These are phyloP conservation scores for Tolypocladium nubicola DNA, from an alignment of 2,329 filamentous ascomycete genomes.

Conservation along the genomic window DNA sequence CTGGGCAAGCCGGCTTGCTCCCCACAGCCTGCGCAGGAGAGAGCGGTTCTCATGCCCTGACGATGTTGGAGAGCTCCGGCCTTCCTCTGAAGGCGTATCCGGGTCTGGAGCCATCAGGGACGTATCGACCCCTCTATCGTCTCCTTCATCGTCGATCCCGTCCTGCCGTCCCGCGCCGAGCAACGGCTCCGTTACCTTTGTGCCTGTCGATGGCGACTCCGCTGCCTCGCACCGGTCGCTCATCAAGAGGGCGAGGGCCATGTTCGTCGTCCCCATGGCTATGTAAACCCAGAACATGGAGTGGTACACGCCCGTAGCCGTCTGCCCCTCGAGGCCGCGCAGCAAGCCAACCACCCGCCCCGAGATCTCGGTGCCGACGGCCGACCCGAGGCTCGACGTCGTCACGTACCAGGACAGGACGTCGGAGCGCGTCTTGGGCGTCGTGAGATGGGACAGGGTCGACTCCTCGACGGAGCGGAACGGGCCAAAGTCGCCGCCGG, in stretches of 20 bases:
- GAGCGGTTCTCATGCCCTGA: background rate
- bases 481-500: slow-evolving; percentile 55
- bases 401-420: slow-evolving; percentile 59
- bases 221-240: slow-evolving; percentile 37
- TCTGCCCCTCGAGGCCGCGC: slow-evolving; percentile 34
- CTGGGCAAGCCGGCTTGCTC: slow-evolving; percentile 32
- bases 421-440: slow-evolving; percentile 42
- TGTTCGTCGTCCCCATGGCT: slow-evolving; percentile 41
- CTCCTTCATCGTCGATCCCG: slow-evolving; percentile 1
- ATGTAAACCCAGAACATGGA: slow-evolving; percentile 48
- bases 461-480: slow-evolving; percentile 59
- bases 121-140: background rate
- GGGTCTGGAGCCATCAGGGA: background rate
- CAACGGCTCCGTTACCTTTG: slow-evolving; percentile 12
- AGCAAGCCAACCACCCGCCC: slow-evolving; percentile 41
- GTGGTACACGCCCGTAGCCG: slow-evolving; percentile 41
- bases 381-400: slow-evolving; percentile 42
- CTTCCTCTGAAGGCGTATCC: background rate
- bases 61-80: background rate
- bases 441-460: slow-evolving; percentile 50
- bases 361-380: slow-evolving; percentile 39
- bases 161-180: slow-evolving; percentile 11
- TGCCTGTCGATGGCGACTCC: slow-evolving; percentile 8
- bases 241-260: slow-evolving; percentile 33
- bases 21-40: background rate